Evolutionary conservation across 768 basidiomycete genomes (phyloP), one percentile per base, ranked within the genome.

Genomic region (Podaxis pistillaris): DNA sequence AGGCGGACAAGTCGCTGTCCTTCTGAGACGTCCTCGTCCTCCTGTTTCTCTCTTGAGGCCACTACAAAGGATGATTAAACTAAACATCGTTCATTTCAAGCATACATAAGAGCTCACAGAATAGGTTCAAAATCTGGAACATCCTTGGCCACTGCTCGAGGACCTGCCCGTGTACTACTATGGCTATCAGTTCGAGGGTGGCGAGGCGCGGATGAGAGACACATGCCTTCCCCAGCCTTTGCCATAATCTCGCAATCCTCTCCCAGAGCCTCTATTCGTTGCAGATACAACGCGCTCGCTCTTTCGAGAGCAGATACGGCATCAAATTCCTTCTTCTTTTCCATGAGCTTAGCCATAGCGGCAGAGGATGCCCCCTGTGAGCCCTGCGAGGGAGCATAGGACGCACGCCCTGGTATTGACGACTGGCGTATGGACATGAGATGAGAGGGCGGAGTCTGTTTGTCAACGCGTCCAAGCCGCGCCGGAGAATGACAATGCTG

Each of bases 301-400:
- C 80, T 78, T 69, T 91, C 88, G 4, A 93, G 77, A 1, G 90
- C 90, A 22, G 83, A 80, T 26, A 91, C 88, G 0, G 88, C 89
- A 59, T 91, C 90, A 60, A 79, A 85, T 71, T 93, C 91, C 69
- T 90, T 92, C 77, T 90, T 92, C 78, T 92, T 92, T 69, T 93
- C 90, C 2, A 79, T 59, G 49, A 90, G 80, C 66, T 86, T 87
- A 17, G 83, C 78, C 1, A 75, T 63, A 1, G 85, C 80, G 0
- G 83, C 84, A 1, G 83, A 76, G 55, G 77, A 80, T 46, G 77
- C 77, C 6, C 74, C 72, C 38, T 81, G 75, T 6, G 77, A 69
- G 62, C 74, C 70, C 40, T 75, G 63, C 9, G 71, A 73, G 46
- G 78, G 69, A 6, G 75, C 76, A 66, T 86, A 82, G 13, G 84